These are phyloP conservation scores for Colletotrichum liaoningense DNA, from an alignment of 2,329 filamentous ascomycete genomes.

Conservation along the genomic window DNA sequence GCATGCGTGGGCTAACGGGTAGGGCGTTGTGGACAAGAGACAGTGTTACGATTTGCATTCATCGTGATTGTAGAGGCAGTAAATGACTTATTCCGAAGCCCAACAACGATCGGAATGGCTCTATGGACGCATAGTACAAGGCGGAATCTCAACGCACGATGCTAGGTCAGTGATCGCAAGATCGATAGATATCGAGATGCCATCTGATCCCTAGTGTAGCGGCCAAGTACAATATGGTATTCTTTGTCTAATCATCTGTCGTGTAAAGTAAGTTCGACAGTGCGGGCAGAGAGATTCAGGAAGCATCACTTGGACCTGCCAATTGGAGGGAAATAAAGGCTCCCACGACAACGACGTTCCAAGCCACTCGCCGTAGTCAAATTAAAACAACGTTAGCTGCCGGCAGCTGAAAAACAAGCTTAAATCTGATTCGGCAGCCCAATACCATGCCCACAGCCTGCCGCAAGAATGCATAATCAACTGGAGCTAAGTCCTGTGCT, in stretches of 20 bases:
- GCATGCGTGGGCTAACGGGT: background rate
- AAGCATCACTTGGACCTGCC: background rate
- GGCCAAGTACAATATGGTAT: background rate
- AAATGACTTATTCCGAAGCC: background rate
- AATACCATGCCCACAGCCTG: background rate
- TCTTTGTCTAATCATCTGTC: no score
- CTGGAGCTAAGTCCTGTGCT: background rate
- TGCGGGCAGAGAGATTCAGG: background rate
- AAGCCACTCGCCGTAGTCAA: background rate
- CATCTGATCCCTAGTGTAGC: background rate
- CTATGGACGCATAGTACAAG: no score
- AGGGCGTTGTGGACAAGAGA: background rate
- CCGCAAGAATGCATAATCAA: background rate
- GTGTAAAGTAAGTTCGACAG: background rate
- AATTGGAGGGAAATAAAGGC: background rate
- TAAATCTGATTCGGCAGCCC: background rate
- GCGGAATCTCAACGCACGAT: background rate
- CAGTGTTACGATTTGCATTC: background rate
- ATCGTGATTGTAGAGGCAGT: background rate
- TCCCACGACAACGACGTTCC: background rate
- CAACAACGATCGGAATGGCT: background rate
- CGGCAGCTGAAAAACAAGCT: background rate
- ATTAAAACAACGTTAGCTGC: background rate
- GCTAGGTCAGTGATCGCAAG: background rate
- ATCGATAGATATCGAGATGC: background rate